Base-by-base conservation (phyloP, 2,329 filamentous ascomycete genomes). In the Stylonectria norvegica region DNA sequence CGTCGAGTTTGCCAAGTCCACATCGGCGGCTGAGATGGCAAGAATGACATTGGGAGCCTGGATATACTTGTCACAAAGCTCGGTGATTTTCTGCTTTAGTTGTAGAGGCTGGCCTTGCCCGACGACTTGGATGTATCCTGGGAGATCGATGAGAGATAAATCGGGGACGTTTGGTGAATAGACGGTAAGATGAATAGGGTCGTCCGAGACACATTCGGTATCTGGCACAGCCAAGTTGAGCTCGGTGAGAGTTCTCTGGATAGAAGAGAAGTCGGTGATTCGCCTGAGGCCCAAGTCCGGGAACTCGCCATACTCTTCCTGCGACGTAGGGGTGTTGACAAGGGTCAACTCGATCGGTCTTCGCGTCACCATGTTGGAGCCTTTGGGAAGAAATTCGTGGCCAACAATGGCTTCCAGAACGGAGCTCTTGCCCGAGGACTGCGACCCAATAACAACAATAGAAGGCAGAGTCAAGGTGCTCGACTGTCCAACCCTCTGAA, bases 381-480 rank as follows among this genome's bases (percentile, higher is more conserved):
- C 93, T 65, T 98, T 98, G 5, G 93, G 94, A 32, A 98, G 70
- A 53, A 98, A 98, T 57, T 98, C 93, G 59, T 98, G 93, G 5
- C 93, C 94, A 39, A 98, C 94, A 46, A 98, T 95, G 15, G 93
- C 88, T 64, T 98, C 93, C 34, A 98, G 66, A 2, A 98, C 93
- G 1, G 93, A 98, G 59, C 91, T 97, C 70, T 98, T 98, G 28
- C 93, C 93, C 0, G 93, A 97, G 0, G 93, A 98, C 62, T 98
- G 93, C 2, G 93, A 98, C 17, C 93, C 93, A 54, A 98, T 96
- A 25, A 98, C 93, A n/a, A 98, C 93, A 42, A 98, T 98, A 0
- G 94, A 97, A 0, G 93, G 93, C 16, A 98, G 70, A 1, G 86
- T 91, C 48, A 98, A 71, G 3, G 87, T 81, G 50, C 85, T 89